These are phyloP conservation scores for Mycena vulgaris DNA, from an alignment of 768 basidiomycete species.

Conservation along the genomic window DNA sequence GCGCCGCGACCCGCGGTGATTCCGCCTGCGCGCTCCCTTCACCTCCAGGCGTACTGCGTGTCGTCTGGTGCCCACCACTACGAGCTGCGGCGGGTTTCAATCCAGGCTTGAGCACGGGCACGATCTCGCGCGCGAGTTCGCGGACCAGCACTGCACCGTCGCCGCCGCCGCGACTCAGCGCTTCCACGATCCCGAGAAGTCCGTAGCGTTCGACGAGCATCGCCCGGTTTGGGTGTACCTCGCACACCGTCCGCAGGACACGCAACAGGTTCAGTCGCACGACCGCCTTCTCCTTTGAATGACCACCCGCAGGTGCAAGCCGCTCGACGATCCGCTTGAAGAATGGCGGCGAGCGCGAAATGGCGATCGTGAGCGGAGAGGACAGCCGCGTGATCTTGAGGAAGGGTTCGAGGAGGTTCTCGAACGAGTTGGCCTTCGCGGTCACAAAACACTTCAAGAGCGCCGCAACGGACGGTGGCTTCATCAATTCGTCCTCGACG, in stretches of 20 bases:
- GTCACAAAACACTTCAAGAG: conserved; percentile 86
- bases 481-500: conserved; percentile 90
- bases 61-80: conserved; percentile 37
- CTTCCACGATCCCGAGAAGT: conserved; percentile 84
- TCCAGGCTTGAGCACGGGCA: conserved; percentile 82
- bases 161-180: conserved; percentile 77
- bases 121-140: conserved; percentile 89
- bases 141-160: conserved; percentile 94
- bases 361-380: conserved; percentile 76
- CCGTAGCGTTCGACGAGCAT: conserved; percentile 88
- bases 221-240: conserved; percentile 89
- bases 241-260: conserved; percentile 88
- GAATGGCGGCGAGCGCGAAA: conserved; percentile 85
- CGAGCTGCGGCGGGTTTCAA: conserved; percentile 65
- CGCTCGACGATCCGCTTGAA: conserved; percentile 91
- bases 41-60: conserved; percentile 39
- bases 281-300: conserved; percentile 73
- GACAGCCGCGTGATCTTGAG: conserved; percentile 93
- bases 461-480: conserved; percentile 73
- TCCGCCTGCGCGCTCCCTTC: conserved; percentile 37
- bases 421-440: conserved; percentile 92
- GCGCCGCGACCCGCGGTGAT: conserved; percentile 39
- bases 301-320: conserved; percentile 65
- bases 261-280: conserved; percentile 92
- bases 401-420: conserved; percentile 92